Evolutionary conservation across 2,329 filamentous ascomycete species (phyloP).

Genomic region (Metarhizium album): DNA sequence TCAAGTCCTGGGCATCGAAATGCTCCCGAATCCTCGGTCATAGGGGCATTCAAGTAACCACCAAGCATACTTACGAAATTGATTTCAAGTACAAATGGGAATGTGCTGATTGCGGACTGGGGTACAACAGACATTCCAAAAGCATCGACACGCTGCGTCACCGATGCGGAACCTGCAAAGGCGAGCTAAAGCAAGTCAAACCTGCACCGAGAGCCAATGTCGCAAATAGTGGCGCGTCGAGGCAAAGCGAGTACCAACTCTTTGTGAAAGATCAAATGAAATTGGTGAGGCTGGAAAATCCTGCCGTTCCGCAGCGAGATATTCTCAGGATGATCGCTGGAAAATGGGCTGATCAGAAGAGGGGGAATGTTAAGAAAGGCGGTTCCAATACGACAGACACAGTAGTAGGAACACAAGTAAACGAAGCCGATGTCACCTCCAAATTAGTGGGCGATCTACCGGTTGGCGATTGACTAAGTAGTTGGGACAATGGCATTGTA

Average conservation of each 20-base stretch:
- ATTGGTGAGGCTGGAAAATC: slow-evolving; percentile 44
- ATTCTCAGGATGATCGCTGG: slow-evolving; percentile 58
- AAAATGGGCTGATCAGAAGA: slow-evolving; percentile 44
- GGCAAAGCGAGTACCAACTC: slow-evolving; percentile 33
- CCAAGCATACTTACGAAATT: slow-evolving; percentile 82
- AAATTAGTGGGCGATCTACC: slow-evolving; percentile 16
- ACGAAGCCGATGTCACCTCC: slow-evolving; percentile 8
- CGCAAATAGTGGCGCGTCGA: slow-evolving; percentile 10
- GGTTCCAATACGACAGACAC: not conserved
- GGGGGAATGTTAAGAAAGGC: slow-evolving; percentile 22
- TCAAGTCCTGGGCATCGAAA: slow-evolving; percentile 62
- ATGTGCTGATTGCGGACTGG: slow-evolving; percentile 56
- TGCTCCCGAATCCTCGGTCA: slow-evolving; percentile 45
- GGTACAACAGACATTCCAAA: slow-evolving; percentile 76
- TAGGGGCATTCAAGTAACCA: slow-evolving; percentile 67
- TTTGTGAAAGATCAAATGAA: slow-evolving; percentile 60
- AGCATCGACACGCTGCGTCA: slow-evolving; percentile 66
- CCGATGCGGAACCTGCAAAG: slow-evolving; percentile 68
- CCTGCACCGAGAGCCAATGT: slow-evolving; percentile 46
- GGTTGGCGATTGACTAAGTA: slow-evolving; percentile 10
- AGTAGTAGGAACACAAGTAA: not conserved
- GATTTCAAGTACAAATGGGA: slow-evolving; percentile 88
- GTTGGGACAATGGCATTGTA: not conserved
- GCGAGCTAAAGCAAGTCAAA: slow-evolving; percentile 62
- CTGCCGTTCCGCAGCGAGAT: slow-evolving; percentile 49